Conservation (phyloP, 2,329 filamentous ascomycete genomes). For the Pyricularia sp. region DNA sequence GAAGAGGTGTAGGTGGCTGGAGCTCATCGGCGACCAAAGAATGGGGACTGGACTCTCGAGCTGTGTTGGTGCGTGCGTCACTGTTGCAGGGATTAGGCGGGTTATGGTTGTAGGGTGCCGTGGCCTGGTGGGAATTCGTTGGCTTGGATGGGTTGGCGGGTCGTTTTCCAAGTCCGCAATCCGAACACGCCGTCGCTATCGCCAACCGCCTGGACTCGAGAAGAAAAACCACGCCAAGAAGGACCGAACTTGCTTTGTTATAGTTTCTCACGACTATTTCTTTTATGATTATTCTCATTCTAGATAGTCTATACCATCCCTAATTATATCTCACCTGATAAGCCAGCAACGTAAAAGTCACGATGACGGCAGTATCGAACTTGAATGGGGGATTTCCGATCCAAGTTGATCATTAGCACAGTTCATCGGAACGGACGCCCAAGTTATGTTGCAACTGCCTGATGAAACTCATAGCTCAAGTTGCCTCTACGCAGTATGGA, state of each 20-base stretch:
- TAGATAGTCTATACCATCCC: background rate
- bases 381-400: background rate
- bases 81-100: background rate
- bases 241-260: background rate
- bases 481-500: background rate
- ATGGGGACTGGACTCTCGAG: background rate
- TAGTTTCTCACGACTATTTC: background rate
- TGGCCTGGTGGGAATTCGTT: background rate
- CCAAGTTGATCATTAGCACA: too few species aligned
- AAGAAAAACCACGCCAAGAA: background rate
- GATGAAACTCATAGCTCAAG: too few species aligned
- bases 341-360: background rate
- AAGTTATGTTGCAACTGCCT: background rate
- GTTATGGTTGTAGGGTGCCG: background rate
- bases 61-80: conserved; percentile 4
- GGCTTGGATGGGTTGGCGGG: background rate
- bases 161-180: background rate
- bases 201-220: background rate
- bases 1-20: conserved; percentile 4
- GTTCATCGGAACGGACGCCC: too few species aligned
- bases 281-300: background rate
- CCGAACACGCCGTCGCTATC: background rate
- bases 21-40: background rate
- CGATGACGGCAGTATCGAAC: background rate
- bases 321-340: background rate